Evolutionary conservation across 495 filamentous ascomycete species (phyloP).

Genomic region (Entonaema liquescens): DNA sequence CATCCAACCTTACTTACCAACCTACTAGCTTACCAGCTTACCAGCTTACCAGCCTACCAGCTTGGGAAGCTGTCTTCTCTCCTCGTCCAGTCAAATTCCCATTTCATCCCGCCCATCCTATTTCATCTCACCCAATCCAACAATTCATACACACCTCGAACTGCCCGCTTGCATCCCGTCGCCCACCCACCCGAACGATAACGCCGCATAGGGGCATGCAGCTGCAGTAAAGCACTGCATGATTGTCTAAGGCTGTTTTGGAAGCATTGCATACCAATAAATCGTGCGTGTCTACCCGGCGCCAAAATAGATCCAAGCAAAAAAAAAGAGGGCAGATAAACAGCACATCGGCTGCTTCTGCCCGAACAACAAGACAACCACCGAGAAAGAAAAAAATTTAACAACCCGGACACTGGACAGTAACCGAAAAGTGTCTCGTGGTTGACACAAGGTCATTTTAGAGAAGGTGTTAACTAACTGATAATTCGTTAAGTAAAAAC

Average conservation of each 20-base stretch:
- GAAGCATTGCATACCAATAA: slow-evolving; percentile 43
- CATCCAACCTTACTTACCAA: not conserved
- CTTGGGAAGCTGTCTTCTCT: slow-evolving; percentile 24
- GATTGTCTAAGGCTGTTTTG: slow-evolving; percentile 43
- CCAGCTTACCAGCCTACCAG: not conserved
- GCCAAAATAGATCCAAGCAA: slow-evolving; percentile 28
- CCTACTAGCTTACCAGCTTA: too few relatives aligned
- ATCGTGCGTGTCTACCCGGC: slow-evolving; percentile 41
- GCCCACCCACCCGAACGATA: slow-evolving; percentile 47
- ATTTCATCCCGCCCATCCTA: slow-evolving; percentile 26
- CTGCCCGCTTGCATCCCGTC: slow-evolving; percentile 33
- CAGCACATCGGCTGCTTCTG: slow-evolving; percentile 37
- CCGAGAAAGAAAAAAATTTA: slow-evolving; percentile 17
- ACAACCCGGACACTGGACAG: slow-evolving; percentile 14
- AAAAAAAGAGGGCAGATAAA: slow-evolving; percentile 25
- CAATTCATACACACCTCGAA: slow-evolving; percentile 28
- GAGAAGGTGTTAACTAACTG: slow-evolving; percentile 15
- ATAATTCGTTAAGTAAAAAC: slow-evolving; percentile 22
- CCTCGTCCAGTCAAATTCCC: slow-evolving; percentile 21
- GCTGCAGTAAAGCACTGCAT: slow-evolving; percentile 47
- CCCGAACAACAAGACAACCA: slow-evolving; percentile 30
- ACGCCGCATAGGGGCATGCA: slow-evolving; percentile 47
- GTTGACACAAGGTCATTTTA: slow-evolving; percentile 4
- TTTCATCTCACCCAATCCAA: slow-evolving; percentile 21
- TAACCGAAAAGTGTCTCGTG: slow-evolving; percentile 17